Evolutionary conservation across 2,329 filamentous ascomycete species (phyloP).

Genomic region (Paraconiothyrium brasiliense): DNA sequence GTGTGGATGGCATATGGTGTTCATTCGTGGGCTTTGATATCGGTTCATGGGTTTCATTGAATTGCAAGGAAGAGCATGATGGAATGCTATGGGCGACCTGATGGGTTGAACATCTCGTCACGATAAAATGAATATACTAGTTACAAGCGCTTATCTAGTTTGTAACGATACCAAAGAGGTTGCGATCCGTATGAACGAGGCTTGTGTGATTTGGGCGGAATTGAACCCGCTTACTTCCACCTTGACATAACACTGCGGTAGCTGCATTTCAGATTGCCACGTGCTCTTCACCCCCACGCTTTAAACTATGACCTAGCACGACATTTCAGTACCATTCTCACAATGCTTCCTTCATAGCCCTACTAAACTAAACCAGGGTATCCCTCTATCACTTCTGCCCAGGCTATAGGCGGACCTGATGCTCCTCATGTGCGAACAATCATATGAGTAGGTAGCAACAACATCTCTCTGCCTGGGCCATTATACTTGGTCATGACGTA

Average conservation of each 20-base stretch:
- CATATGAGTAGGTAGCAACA: not conserved
- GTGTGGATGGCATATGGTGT: conserved; percentile 44
- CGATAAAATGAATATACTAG: conserved; percentile 53
- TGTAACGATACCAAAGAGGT: conserved; percentile 18
- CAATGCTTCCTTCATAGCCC: not conserved
- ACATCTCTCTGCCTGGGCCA: not conserved
- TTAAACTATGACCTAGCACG: too few relatives aligned
- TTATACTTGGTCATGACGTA: not conserved
- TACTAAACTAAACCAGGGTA: conserved; percentile 3
- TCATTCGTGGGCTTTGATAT: conserved; percentile 47
- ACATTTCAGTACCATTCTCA: not conserved
- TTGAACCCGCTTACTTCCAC: not conserved
- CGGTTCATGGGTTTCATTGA: conserved; percentile 42
- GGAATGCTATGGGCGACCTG: conserved; percentile 32
- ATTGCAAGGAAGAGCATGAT: conserved; percentile 31
- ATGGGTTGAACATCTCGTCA: conserved; percentile 47
- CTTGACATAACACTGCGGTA: not conserved
- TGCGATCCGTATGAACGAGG: not conserved
- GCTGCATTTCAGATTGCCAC: too few relatives aligned
- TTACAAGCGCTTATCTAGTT: conserved; percentile 39
- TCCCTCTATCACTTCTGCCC: not conserved
- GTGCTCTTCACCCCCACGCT: too few relatives aligned
- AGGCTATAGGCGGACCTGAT: too few relatives aligned
- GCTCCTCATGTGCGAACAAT: conserved; percentile 28
- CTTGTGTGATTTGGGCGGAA: not conserved